Base-by-base conservation (phyloP, 2,329 filamentous ascomycete species). In the Dactylellina drechsleri region DNA sequence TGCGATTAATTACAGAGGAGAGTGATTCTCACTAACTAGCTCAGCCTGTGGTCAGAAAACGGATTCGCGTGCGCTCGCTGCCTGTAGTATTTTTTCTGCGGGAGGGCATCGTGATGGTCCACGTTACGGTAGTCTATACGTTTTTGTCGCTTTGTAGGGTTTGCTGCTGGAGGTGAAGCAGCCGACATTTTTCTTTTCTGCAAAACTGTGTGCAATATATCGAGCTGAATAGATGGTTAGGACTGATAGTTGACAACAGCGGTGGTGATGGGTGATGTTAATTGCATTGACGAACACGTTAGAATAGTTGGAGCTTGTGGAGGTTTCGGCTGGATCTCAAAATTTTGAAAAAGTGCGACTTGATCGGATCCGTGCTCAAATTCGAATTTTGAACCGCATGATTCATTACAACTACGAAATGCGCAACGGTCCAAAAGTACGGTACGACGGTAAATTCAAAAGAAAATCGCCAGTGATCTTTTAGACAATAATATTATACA, bases 1-100 rank as follows among this genome's bases (percentile, higher is more conserved):
- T 68, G 54, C 65, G 54, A 60, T 36, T 68, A 68, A 45, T 58
- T 28, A 65, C 10, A 45, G 64, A 47, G 16, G 4, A 23, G 23
- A 23, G 2, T 23, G 23, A 52, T 59, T 84, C 88, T 80, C 87
- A 96, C 95, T 99, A 99, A 96, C 95, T 99, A 99, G 80, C 87
- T 86, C 81, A 99, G 85, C 70, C 88, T 85, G 84, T 99, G 95
- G 80, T 99, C 95, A 1, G 94, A 97, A 83, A 99, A 99, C 5
- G 94, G 93, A 84, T 99, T 99, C 77, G 95, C 95, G 84, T 99
- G 95, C 43, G 95, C 95, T 82, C 95, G 88, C 83, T 99, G 95
- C 66, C 95, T 89, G 82, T 97, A 99, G 84, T 95, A 97, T 84
- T 91, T 94, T 86, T 99, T 99, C 83, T 92, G 90, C 8, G 95